phyloP scores from a whole-genome alignment of 768 basidiomycete genomes.

The Termitomyces sp. region DNA sequence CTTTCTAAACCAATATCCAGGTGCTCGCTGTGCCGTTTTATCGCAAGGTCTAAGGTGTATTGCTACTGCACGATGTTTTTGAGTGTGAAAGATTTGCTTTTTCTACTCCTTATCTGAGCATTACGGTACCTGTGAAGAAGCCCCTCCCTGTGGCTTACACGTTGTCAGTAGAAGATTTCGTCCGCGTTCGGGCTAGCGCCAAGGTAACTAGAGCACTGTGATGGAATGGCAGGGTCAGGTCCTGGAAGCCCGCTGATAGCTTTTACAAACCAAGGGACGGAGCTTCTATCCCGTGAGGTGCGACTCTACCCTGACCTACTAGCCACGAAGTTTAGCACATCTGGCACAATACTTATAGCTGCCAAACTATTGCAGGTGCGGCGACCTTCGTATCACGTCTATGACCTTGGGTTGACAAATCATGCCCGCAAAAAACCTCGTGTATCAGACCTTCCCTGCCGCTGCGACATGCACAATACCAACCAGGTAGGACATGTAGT shows the following conservation, averaged over 20 bases:
- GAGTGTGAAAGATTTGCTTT: background rate
- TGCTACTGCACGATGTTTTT: background rate
- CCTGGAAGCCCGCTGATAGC: constrained; percentile 8
- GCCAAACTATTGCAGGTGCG: constrained; percentile 11
- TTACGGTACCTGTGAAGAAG: too few relatives aligned
- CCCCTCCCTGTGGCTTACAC: background rate
- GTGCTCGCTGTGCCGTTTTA: too few relatives aligned
- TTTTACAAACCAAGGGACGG: constrained; percentile 15
- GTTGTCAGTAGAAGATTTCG: constrained; percentile 7
- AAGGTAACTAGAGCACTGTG: constrained; percentile 11
- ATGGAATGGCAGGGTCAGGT: constrained; percentile 17
- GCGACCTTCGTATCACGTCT: background rate
- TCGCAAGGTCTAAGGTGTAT: background rate
- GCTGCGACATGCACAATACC: constrained; percentile 1
- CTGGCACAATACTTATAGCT: constrained; percentile 16
- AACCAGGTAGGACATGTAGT: constrained; percentile 12
- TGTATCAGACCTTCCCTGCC: constrained; percentile 15
- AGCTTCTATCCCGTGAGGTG: constrained; percentile 13
- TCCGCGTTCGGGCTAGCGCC: constrained; percentile 14
- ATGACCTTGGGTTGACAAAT: too few relatives aligned
- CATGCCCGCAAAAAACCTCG: constrained; percentile 10
- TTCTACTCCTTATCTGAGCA: background rate
- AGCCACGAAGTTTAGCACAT: constrained; percentile 14
- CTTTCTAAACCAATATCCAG: too few relatives aligned
- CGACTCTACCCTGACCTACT: constrained; percentile 15